Base-by-base conservation (phyloP, 1,284 basidiomycete genomes). In the Boletus hoseneyae region DNA sequence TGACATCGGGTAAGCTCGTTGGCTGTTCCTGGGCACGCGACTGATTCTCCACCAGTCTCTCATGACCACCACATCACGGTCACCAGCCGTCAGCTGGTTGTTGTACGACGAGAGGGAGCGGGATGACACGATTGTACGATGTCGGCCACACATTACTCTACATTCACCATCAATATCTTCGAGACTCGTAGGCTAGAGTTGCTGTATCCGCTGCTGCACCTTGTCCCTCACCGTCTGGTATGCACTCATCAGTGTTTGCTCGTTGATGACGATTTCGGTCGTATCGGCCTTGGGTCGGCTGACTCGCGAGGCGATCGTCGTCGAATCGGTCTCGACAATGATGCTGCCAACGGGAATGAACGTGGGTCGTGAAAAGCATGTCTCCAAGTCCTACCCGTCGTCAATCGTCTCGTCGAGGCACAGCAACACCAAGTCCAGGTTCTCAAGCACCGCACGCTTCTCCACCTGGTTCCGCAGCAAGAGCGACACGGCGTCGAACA, bases 371-470 rank as follows among this genome's bases (percentile, higher is more conserved):
- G 30, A 21, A 1, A 15, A 12, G 33, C 3, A 27, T 30, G 29
- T 30, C 10, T 10, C 11, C 3, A 12, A 30, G 10, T 6, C 29
- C 63, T 67, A 97, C 95, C 95, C 96, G 65, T 99, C 94, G 70
- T 99, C 97, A 47, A 99, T 85, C 6, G 93, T 95, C 75, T 99
- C 97, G 72, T 99, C 97, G 41, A 98, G 73, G 55, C 94, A 96
- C 15, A 99, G 74, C 45, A 97, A 74, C 6, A 97, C 91, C 54
- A 99, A 66, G 71, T 99, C 97, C 47, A 99, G 72, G 70, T 95
- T 97, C 74, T 99, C 97, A 48, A 99, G 74, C 39, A 99, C 85
- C 15, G 88, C 90, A 12, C 95, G 80, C 76, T 98, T 99, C 77
- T 99, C 97, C 23, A 99, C 83, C 64, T 95, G 88, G 65, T 93